phyloP scores from a whole-genome alignment of 371 early-diverging fungal genomes.

The Spiromyces aspiralis region DNA sequence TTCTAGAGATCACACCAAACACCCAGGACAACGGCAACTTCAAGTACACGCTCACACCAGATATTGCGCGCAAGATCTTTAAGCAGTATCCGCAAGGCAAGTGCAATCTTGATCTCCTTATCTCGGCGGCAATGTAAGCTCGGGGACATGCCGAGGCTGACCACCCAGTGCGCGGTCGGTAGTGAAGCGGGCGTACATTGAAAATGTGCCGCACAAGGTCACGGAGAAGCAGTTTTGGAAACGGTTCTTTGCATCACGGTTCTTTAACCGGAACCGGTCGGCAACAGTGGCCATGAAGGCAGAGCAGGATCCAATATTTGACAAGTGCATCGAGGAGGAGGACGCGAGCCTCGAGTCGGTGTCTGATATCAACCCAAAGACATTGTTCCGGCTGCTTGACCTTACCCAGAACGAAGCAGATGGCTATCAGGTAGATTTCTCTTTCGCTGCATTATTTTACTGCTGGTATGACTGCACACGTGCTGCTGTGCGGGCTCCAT shows the following conservation, averaged over 20 bases:
- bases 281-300: conserved; percentile 38
- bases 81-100: conserved; percentile 74
- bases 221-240: conserved; percentile 78
- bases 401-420: conserved; percentile 65
- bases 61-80: conserved; percentile 77
- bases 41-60: conserved; percentile 74
- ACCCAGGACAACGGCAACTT: conserved; percentile 58
- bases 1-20: conserved; percentile 60
- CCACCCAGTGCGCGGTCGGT: no score
- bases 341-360: conserved; percentile 34
- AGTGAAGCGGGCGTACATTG: conserved; percentile 69
- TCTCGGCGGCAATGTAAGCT: not conserved
- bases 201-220: conserved; percentile 70
- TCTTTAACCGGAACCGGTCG: conserved; percentile 66
- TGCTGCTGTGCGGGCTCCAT: not conserved
- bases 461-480: no score
- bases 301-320: conserved; percentile 66
- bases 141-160: no score
- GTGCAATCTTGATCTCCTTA: not conserved
- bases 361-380: conserved; percentile 25
- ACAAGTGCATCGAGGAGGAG: conserved; percentile 60
- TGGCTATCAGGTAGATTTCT: conserved; percentile 36
- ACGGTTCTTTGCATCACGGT: conserved; percentile 65
- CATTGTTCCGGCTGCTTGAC: conserved; percentile 51
- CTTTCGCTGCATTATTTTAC: no score